phyloP scores from a whole-genome alignment of 306 rosid genomes.

The Gastrolobium villosum region DNA sequence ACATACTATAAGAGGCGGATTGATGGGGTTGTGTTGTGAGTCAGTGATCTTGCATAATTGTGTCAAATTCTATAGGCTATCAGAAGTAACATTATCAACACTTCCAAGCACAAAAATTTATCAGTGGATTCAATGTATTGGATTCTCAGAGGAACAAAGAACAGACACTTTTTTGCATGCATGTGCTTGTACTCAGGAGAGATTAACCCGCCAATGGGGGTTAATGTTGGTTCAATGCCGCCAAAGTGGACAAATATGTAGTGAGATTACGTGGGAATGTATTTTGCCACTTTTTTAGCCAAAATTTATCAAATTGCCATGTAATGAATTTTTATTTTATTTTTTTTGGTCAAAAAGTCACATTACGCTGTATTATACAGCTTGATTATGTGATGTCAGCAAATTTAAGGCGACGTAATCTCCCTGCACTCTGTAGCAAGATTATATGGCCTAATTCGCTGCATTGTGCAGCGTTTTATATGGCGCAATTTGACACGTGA shows the following conservation, averaged over 20 bases:
- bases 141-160: background rate
- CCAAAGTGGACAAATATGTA: background rate
- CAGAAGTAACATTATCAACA: background rate
- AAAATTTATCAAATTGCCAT: too few species aligned
- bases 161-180: background rate
- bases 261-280: background rate
- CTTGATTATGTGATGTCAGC: too few species aligned
- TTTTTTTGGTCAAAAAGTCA: too few species aligned
- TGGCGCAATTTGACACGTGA: too few species aligned
- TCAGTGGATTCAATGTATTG: background rate
- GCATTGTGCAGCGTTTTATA: too few species aligned
- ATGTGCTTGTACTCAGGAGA: background rate
- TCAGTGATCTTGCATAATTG: background rate
- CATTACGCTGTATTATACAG: too few species aligned
- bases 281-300: too few species aligned
- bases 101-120: background rate
- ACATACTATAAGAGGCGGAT: background rate
- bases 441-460: too few species aligned
- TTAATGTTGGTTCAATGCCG: background rate
- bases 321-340: too few species aligned
- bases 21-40: background rate
- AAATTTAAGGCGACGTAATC: too few species aligned
- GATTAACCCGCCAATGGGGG: background rate
- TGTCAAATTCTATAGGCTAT: background rate
- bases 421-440: too few species aligned